Evolutionary conservation across 306 rosid genomes (phyloP).

Genomic region (Casuarina equisetifolia): DNA sequence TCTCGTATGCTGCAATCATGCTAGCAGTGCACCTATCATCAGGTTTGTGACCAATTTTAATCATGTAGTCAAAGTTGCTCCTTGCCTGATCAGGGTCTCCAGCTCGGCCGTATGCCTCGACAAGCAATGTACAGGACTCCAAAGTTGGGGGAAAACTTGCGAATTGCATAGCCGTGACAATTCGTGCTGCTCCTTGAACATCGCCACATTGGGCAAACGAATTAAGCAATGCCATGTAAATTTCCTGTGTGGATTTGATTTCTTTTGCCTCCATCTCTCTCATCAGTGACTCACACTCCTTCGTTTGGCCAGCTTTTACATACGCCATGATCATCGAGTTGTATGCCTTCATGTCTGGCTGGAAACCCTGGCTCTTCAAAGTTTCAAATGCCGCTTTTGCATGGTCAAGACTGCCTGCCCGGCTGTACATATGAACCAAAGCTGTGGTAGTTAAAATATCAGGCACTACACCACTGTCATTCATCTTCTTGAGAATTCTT

Average conservation of each 20-base stretch:
- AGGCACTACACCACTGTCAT: conserved; percentile 51
- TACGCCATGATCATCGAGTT: conserved; percentile 68
- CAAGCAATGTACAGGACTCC: conserved; percentile 66
- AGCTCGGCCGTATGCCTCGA: conserved; percentile 53
- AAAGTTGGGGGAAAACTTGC: conserved; percentile 50
- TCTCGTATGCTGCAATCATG: conserved; percentile 74
- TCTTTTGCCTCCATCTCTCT: conserved; percentile 69
- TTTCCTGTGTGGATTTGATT: conserved; percentile 56
- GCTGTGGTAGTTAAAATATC: conserved; percentile 54
- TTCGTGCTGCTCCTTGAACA: conserved; percentile 42
- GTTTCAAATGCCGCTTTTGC: conserved; percentile 63
- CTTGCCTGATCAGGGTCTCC: conserved; percentile 59
- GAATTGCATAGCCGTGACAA: conserved; percentile 54
- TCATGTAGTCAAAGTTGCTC: conserved; percentile 61
- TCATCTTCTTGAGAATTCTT: conserved; percentile 72
- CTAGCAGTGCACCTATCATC: conserved; percentile 80
- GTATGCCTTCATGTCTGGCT: conserved; percentile 60
- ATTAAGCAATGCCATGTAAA: conserved; percentile 66
- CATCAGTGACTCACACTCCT: conserved; percentile 42
- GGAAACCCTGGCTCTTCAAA: conserved; percentile 66
- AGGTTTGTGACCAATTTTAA: conserved; percentile 56
- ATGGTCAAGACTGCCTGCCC: conserved; percentile 61
- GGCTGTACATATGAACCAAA: conserved; percentile 79
- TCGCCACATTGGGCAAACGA: conserved; percentile 53
- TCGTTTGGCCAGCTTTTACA: conserved; percentile 61